Percentiles rank a stretch among this genome's conserved stretches.
phyloP scores from a whole-genome alignment of 2,329 filamentous ascomycete species.

The Phialemoniopsis sp. region DNA sequence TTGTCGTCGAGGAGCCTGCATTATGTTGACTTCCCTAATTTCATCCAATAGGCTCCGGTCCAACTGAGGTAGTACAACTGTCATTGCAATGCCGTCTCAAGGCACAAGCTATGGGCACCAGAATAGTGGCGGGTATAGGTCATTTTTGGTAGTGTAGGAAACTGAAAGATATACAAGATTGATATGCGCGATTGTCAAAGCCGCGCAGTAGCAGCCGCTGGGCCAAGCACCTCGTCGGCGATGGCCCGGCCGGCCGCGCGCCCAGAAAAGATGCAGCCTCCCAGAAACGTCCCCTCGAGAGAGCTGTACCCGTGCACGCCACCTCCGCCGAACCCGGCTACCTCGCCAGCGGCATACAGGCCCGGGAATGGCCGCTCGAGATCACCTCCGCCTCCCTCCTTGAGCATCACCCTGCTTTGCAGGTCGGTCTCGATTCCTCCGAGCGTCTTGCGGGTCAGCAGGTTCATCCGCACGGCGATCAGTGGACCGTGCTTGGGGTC shows the following conservation, averaged over 20 bases:
- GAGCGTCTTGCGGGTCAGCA: slow-evolving; percentile 58
- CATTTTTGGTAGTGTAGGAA: no score
- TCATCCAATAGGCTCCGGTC: no score
- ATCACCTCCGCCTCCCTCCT: slow-evolving; percentile 19
- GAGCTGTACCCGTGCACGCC: slow-evolving; percentile 60
- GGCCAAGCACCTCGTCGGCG: slow-evolving; percentile 37
- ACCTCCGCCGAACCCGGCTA: slow-evolving; percentile 57
- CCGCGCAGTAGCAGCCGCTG: no score
- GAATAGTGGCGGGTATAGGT: no score
- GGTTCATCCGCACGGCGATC: slow-evolving; percentile 56
- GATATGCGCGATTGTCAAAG: no score
- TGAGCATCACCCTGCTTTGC: slow-evolving; percentile 45
- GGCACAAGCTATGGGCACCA: no score
- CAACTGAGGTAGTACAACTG: no score
- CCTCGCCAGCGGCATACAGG: slow-evolving; percentile 57
- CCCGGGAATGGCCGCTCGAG: slow-evolving; percentile 38
- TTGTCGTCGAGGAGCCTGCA: no score
- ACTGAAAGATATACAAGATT: no score
- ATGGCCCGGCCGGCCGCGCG: slow-evolving; percentile 51
- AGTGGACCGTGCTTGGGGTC: slow-evolving; percentile 53
- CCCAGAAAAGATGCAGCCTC: slow-evolving; percentile 60
- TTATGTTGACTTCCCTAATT: no score
- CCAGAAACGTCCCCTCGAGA: slow-evolving; percentile 58
- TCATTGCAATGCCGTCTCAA: no score
- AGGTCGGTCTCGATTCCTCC: slow-evolving; percentile 58